phyloP scores from a whole-genome alignment of 768 basidiomycete genomes.

The Tubosaeta brunneosetosa region DNA sequence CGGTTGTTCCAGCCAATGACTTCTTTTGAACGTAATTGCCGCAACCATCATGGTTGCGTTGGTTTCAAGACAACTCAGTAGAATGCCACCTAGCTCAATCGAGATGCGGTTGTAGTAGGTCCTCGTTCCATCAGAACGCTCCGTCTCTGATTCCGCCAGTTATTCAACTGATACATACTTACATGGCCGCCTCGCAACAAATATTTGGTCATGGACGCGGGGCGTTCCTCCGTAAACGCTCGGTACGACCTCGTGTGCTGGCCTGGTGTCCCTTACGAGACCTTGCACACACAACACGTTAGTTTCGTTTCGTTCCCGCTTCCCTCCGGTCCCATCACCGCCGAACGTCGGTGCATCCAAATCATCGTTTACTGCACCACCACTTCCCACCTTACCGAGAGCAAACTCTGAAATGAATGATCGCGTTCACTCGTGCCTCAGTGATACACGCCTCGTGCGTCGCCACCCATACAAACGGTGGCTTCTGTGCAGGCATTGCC shows the following conservation, averaged over 20 bases:
- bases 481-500: neutral
- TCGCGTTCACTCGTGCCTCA: neutral
- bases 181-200: neutral
- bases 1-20: neutral
- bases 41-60: neutral
- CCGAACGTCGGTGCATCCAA: neutral
- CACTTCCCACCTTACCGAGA: neutral
- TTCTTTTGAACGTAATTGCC: neutral
- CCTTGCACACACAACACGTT: neutral
- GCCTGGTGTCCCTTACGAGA: neutral
- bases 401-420: neutral
- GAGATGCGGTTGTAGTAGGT: neutral
- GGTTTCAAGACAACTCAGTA: neutral
- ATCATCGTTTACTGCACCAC: neutral
- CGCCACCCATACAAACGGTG: neutral
- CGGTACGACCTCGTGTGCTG: too few relatives aligned
- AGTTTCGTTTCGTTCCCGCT: neutral
- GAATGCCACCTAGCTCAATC: neutral
- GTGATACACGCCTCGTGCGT: neutral
- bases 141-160: neutral
- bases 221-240: neutral
- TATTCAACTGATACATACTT: neutral
- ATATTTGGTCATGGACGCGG: neutral
- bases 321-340: neutral
- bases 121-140: neutral